Percentiles rank a stretch among this genome's conserved stretches.
Evolutionary conservation across 768 basidiomycete genomes (phyloP).

Genomic region (Mrakia hoshinonis): DNA sequence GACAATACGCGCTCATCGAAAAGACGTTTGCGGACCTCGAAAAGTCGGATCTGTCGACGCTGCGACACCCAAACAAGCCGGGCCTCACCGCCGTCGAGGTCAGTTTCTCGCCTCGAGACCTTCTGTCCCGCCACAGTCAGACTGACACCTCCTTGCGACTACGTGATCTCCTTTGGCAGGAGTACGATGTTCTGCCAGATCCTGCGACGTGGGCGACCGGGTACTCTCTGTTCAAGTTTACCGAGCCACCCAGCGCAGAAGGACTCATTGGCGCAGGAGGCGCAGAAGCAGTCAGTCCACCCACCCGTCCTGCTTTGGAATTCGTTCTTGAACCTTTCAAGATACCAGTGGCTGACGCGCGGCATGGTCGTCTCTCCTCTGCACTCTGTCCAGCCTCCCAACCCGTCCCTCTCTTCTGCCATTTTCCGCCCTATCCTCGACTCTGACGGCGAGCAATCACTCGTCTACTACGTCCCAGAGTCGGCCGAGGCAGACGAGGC

Average conservation of each 20-base stretch:
- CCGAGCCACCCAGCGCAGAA: slow-evolving; percentile 61
- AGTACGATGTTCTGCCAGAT: slow-evolving; percentile 76
- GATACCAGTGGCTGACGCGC: too few species aligned
- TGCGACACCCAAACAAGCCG: slow-evolving; percentile 73
- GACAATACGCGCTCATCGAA: slow-evolving; percentile 71
- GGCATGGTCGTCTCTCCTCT: neutral
- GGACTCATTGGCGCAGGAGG: neutral
- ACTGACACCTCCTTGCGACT: too few species aligned
- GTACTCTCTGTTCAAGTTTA: slow-evolving; percentile 77
- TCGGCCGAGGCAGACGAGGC: neutral
- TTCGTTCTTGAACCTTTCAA: too few species aligned
- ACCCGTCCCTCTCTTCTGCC: slow-evolving; percentile 14
- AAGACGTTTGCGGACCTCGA: slow-evolving; percentile 50
- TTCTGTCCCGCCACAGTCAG: neutral
- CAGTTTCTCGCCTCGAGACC: neutral
- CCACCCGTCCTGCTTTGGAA: neutral
- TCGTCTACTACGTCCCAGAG: slow-evolving; percentile 24
- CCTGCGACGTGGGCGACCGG: slow-evolving; percentile 80
- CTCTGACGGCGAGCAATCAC: slow-evolving; percentile 9
- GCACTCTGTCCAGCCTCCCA: neutral
- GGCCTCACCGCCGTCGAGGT: slow-evolving; percentile 63
- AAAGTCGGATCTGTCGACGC: slow-evolving; percentile 44
- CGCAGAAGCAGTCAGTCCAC: neutral
- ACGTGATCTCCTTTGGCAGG: neutral
- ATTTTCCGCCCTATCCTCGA: slow-evolving; percentile 22